Conservation (phyloP, 164 flowering plant genomes). For the Vitis labrusca region DNA sequence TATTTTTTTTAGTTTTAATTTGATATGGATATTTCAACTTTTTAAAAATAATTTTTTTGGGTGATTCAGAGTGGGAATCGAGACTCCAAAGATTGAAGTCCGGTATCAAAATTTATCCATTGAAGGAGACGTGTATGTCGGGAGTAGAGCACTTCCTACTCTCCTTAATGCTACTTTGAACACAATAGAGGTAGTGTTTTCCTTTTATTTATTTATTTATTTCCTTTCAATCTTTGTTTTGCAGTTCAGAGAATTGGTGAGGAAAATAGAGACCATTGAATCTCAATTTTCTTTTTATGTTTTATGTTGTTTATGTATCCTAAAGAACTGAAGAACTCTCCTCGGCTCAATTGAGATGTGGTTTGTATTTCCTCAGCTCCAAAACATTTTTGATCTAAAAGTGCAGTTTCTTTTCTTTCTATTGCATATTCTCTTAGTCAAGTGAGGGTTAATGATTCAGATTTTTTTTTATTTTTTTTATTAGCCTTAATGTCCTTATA, state of each 20-base stretch:
- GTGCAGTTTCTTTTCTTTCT: too few species aligned
- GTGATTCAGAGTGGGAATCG: slow-evolving; percentile 46
- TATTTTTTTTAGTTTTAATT: neutral
- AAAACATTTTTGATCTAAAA: too few species aligned
- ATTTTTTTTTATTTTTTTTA: too few species aligned
- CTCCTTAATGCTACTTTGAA: slow-evolving; percentile 39
- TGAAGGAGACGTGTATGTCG: slow-evolving; percentile 49
- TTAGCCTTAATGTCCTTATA: too few species aligned
- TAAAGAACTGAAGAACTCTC: too few species aligned
- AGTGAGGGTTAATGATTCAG: too few species aligned
- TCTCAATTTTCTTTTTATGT: neutral
- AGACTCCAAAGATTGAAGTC: slow-evolving; percentile 51
- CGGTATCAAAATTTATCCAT: slow-evolving; percentile 43
- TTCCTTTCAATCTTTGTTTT: slow-evolving; percentile 3
- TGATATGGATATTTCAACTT: neutral
- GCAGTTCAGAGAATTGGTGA: neutral
- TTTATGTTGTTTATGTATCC: too few species aligned
- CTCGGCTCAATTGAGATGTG: too few species aligned
- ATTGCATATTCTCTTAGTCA: too few species aligned
- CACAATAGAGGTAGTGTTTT: slow-evolving; percentile 47
- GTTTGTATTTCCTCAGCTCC: too few species aligned
- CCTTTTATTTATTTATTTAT: neutral
- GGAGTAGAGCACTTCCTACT: slow-evolving; percentile 60
- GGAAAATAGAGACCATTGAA: too few species aligned
- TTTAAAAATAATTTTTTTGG: neutral